phyloP scores from a whole-genome alignment of 2,329 filamentous ascomycete genomes.

The Rhinocladiella similis region DNA sequence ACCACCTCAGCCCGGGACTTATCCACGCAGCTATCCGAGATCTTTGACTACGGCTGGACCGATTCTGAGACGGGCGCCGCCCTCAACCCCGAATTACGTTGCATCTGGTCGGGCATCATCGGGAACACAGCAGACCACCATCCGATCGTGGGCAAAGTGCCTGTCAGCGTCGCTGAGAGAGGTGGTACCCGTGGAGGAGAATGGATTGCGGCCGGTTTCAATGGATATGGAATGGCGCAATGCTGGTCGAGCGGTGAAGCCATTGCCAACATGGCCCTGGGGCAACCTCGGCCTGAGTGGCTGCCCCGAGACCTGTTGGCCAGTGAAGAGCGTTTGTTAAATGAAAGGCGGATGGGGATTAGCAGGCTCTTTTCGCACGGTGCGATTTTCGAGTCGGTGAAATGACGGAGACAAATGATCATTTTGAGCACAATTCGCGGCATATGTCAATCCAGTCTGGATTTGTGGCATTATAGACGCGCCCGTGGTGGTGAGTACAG shows the following conservation, averaged over 20 bases:
- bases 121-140: constrained; percentile 32
- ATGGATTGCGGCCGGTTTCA: constrained; percentile 33
- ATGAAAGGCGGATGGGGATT: too few relatives aligned
- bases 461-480: too few relatives aligned
- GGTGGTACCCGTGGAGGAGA: constrained; percentile 19
- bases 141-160: constrained; percentile 31
- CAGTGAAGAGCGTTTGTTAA: too few relatives aligned
- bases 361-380: too few relatives aligned
- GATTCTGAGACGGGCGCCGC: neutral
- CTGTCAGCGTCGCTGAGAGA: neutral
- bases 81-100: neutral
- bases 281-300: too few relatives aligned
- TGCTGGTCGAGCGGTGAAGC: constrained; percentile 32
- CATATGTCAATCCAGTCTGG: too few relatives aligned
- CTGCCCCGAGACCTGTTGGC: too few relatives aligned
- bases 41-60: constrained; percentile 14
- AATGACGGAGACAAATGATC: too few relatives aligned
- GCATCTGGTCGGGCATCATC: constrained; percentile 29
- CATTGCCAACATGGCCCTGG: constrained; percentile 29
- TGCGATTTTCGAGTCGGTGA: too few relatives aligned
- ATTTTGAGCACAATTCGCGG: too few relatives aligned
- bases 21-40: constrained; percentile 20
- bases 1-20: constrained; percentile 37
- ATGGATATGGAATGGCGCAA: constrained; percentile 18
- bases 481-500: too few relatives aligned